phyloP scores from a whole-genome alignment of 148 eudicot genomes.

The Simmondsia chinensis region DNA sequence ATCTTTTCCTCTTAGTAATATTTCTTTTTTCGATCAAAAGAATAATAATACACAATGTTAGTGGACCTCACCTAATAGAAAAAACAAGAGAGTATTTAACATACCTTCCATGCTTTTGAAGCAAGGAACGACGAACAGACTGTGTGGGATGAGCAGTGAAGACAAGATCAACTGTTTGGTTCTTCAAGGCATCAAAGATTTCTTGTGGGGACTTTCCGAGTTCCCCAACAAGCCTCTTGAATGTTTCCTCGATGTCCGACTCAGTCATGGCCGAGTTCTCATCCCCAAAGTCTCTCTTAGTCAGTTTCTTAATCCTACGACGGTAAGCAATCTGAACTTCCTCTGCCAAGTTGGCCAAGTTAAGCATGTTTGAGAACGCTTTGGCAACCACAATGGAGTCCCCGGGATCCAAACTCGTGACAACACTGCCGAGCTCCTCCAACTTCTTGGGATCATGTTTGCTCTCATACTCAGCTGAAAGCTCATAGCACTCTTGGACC shows the following conservation, averaged over 20 bases:
- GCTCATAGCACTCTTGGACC: constrained; percentile 98
- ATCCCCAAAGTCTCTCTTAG: constrained; percentile 82
- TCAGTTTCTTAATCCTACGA: constrained; percentile 72
- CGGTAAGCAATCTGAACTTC: constrained; percentile 91
- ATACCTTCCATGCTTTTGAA: constrained; percentile 96
- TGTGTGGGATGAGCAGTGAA: constrained; percentile 97
- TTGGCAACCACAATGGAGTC: constrained; percentile 90
- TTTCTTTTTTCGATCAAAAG: too few species aligned
- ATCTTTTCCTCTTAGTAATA: too few species aligned
- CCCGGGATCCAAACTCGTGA: constrained; percentile 89
- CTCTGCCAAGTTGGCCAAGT: constrained; percentile 89
- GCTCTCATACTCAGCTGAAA: constrained; percentile 90
- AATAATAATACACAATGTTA: too few species aligned
- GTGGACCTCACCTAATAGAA: too few species aligned
- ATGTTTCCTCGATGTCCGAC: constrained; percentile 85
- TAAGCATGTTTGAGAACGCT: constrained; percentile 94
- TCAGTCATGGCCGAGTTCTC: constrained; percentile 85
- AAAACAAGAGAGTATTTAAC: constrained; percentile 1
- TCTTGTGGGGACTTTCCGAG: constrained; percentile 88
- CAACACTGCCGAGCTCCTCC: constrained; percentile 82
- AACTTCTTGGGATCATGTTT: constrained; percentile 64
- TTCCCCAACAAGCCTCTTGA: constrained; percentile 74
- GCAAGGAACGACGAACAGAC: constrained; percentile 88
- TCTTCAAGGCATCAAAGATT: constrained; percentile 86
- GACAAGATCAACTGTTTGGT: constrained; percentile 93